Conservation (phyloP, 139 green algal genomes). For the Chlamydomonas sp. region DNA sequence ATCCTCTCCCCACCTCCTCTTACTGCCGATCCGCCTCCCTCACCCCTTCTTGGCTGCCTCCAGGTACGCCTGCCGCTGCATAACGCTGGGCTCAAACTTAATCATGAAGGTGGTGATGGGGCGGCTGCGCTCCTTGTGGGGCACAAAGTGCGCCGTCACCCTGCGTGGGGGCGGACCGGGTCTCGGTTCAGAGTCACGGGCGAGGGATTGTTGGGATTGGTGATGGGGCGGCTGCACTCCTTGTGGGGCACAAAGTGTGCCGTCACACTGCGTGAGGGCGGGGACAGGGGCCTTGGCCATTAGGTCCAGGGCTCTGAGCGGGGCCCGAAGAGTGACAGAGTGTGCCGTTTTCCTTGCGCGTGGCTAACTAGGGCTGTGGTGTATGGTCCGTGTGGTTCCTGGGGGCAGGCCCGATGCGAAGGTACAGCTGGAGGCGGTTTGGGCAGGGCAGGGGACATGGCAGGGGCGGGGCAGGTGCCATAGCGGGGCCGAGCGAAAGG, state of each 20-base stretch:
- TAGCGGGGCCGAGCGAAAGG: too few relatives aligned
- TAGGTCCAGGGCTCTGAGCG: too few relatives aligned
- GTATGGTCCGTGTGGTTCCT: too few relatives aligned
- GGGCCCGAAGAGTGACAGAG: too few relatives aligned
- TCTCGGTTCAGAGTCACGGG: not conserved
- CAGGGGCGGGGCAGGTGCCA: too few relatives aligned
- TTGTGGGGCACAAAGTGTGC: constrained; percentile 77
- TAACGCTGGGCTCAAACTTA: constrained; percentile 83
- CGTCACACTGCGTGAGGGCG: constrained; percentile 74
- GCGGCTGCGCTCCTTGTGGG: constrained; percentile 54
- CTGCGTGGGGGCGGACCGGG: constrained; percentile 49
- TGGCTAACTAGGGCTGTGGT: too few relatives aligned
- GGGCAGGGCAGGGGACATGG: too few relatives aligned
- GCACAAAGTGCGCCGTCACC: constrained; percentile 86
- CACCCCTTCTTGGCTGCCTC: constrained; percentile 34
- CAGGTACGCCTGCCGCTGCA: constrained; percentile 72
- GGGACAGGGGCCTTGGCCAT: not conserved
- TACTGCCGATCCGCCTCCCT: not conserved
- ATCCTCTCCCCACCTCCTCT: not conserved
- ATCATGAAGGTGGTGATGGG: constrained; percentile 93
- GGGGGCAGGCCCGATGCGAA: too few relatives aligned
- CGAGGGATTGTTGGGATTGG: not conserved
- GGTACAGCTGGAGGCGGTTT: too few relatives aligned
- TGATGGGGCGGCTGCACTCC: constrained; percentile 63
- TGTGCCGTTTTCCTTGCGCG: too few relatives aligned